Percentiles rank a stretch among this genome's conserved stretches.
phyloP scores from a whole-genome alignment of 495 filamentous ascomycete species.

The Gamarada debralockiae region DNA sequence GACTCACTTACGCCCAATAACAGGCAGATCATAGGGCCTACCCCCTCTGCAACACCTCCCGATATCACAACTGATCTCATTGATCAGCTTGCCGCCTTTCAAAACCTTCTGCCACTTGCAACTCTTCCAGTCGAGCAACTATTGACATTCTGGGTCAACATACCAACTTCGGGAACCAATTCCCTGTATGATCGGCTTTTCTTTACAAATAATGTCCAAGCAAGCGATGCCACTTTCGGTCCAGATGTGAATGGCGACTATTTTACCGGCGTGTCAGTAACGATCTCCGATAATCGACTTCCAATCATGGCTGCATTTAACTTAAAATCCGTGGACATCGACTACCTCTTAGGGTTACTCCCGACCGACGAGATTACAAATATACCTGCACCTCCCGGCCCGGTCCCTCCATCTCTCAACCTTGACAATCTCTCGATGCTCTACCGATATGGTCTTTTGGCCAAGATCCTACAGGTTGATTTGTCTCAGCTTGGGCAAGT shows the following conservation, averaged over 20 bases:
- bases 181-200: not conserved
- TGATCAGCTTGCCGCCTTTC: not conserved
- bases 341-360: too few species aligned
- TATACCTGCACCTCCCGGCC: too few species aligned
- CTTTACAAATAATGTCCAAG: not conserved
- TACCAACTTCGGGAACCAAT: not conserved
- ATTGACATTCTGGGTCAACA: not conserved
- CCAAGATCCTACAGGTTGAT: not conserved
- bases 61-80: not conserved
- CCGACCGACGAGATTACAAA: too few species aligned
- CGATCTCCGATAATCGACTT: not conserved
- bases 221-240: not conserved
- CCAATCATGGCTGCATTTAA: not conserved
- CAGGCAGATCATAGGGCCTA: not conserved
- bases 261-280: not conserved
- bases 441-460: not conserved
- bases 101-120: not conserved
- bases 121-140: not conserved
- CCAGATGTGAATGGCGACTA: not conserved
- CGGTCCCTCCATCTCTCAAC: not conserved
- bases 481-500: not conserved
- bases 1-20: not conserved
- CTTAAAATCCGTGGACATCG: not conserved
- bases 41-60: not conserved
- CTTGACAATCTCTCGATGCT: not conserved